Conservation (phyloP, 1,284 basidiomycete species). For the Phellopilus nigrolimitatus region DNA sequence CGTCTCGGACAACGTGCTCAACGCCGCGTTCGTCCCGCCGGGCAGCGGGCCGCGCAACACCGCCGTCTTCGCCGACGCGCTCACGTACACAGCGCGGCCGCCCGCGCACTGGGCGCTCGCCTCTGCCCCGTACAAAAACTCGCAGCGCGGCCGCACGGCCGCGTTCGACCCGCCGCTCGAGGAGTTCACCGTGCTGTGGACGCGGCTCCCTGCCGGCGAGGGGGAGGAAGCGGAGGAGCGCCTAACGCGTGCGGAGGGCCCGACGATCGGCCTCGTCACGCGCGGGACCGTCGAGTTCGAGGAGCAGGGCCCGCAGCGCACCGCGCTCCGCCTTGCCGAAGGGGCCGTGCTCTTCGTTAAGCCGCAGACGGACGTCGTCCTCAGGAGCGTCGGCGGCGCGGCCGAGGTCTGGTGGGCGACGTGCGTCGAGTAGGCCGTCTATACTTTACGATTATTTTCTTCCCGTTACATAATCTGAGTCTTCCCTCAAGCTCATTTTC, state of each 20-base stretch:
- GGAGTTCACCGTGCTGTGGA: constrained; percentile 24
- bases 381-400: background rate
- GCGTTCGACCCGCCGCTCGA: constrained; percentile 22
- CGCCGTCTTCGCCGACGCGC: constrained; percentile 17
- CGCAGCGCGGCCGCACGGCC: constrained; percentile 18
- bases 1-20: constrained; percentile 34
- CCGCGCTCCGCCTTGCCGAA: constrained; percentile 7
- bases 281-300: constrained; percentile 11
- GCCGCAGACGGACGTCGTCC: constrained; percentile 14
- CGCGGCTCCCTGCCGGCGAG: constrained; percentile 13
- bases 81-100: constrained; percentile 21
- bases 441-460: too few species aligned
- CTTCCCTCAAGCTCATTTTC: too few species aligned
- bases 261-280: constrained; percentile 23
- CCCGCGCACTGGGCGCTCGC: constrained; percentile 20
- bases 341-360: constrained; percentile 21
- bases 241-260: constrained; percentile 16
- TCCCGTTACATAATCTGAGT: too few species aligned
- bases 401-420: constrained; percentile 23
- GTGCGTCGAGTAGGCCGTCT: too few species aligned
- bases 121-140: constrained; percentile 13
- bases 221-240: constrained; percentile 12
- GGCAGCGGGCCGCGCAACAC: constrained; percentile 29
- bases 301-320: constrained; percentile 13
- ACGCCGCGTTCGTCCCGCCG: constrained; percentile 31